Base-by-base conservation (phyloP, 768 basidiomycete species). In the Kwoniella mangroviensis region DNA sequence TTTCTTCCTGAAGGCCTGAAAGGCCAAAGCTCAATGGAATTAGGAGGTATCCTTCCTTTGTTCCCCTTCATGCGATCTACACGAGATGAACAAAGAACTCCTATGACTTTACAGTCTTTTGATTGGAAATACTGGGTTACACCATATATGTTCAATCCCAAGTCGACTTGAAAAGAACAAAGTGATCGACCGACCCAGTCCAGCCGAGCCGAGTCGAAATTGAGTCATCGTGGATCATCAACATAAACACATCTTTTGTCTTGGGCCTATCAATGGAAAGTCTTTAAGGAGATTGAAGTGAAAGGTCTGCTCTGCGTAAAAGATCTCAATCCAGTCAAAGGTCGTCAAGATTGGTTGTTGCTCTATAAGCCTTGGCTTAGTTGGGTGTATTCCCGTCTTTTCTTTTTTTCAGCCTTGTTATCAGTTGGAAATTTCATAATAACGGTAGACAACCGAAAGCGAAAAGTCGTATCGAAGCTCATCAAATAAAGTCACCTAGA, bases 21-120 rank as follows among this genome's bases (percentile, higher is more conserved):
- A 55, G 54, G 24, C 24, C 54, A 55, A n/a, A 55, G 54, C 54
- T 22, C 11, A 55, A 55, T n/a, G 54, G 54, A 55, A 55, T 52
- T 15, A 52, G 15, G 53, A 55, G n/a, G 12, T 55, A 21, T 55
- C 53, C 53, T n/a, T 55, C 53, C 53, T 55, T 55, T 55, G 53
- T 49, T 49, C 19, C 45, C 45, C 45, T 49, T 49, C 45, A 13
- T 49, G 12, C 19, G 45, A 15, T 49, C 10, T 34, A 34, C 34
- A 34, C 34, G 34, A 34, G 34, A 34, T 34, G 15, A 49, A 49
- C 45, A 49, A 49, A 49, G 45, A 34, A 34, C 34, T 34, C 9
- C 9, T 34, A 34, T 34, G 6, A 34, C 34, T 34, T 34, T 34
- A 34, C 9, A 34, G 34, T 34, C 34, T 34, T 34, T 34, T 34